phyloP scores from a whole-genome alignment of 2,329 filamentous ascomycete species.

The Rhynchosporium graminicola region DNA sequence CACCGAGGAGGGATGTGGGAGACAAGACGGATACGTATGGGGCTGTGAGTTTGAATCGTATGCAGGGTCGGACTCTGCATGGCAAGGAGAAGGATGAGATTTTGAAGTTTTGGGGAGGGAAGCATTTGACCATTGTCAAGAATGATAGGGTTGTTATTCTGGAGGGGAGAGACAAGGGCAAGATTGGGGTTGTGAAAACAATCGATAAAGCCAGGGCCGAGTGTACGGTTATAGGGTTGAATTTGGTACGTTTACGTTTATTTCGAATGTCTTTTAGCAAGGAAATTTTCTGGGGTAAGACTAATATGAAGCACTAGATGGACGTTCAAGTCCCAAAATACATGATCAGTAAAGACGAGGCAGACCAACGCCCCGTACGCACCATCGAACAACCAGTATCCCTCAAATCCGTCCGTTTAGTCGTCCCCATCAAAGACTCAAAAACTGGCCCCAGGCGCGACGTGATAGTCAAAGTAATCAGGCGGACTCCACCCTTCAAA shows the following conservation, averaged over 20 bases:
- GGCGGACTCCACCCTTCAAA: slow-evolving; percentile 51
- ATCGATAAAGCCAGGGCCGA: slow-evolving; percentile 58
- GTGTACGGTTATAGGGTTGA: slow-evolving; percentile 61
- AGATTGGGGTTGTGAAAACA: slow-evolving; percentile 70
- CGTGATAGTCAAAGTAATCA: slow-evolving; percentile 73
- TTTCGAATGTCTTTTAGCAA: neutral
- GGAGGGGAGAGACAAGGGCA: slow-evolving; percentile 77
- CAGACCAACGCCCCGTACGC: slow-evolving; percentile 45
- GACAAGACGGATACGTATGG: slow-evolving; percentile 59
- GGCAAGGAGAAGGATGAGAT: slow-evolving; percentile 30
- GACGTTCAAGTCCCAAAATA: slow-evolving; percentile 46
- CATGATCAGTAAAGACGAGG: slow-evolving; percentile 43
- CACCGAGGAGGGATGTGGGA: slow-evolving; percentile 74
- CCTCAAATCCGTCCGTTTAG: slow-evolving; percentile 75
- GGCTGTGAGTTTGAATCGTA: slow-evolving; percentile 46
- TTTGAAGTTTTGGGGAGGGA: slow-evolving; percentile 42
- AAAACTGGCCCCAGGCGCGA: slow-evolving; percentile 67
- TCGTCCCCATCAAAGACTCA: slow-evolving; percentile 71
- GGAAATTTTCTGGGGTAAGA: slow-evolving; percentile 5
- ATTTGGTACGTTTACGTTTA: slow-evolving; percentile 62
- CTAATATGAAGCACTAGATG: slow-evolving; percentile 39
- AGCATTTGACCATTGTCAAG: slow-evolving; percentile 60
- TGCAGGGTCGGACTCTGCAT: slow-evolving; percentile 37
- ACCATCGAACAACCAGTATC: slow-evolving; percentile 59
- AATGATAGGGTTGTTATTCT: slow-evolving; percentile 83